These are phyloP conservation scores for Cyberlindnera bimundalis DNA, from an alignment of 805 yeast genomes.

Conservation along the genomic window DNA sequence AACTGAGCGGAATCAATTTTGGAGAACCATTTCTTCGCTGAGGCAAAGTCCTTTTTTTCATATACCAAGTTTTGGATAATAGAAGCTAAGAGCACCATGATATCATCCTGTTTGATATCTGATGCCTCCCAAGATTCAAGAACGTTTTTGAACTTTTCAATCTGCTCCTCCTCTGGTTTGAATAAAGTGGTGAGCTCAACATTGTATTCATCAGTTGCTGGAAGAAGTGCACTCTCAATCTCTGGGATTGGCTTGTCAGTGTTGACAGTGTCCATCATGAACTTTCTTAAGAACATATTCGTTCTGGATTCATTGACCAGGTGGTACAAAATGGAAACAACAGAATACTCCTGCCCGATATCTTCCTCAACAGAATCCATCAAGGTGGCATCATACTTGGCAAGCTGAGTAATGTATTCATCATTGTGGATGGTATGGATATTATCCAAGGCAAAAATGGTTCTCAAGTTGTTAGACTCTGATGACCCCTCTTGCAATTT, in stretches of 20 bases:
- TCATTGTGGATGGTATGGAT: constrained; percentile 28
- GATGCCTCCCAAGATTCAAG: constrained; percentile 21
- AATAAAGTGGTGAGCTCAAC: constrained; percentile 28
- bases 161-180: constrained; percentile 28
- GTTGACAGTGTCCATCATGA: constrained; percentile 24
- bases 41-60: constrained; percentile 22
- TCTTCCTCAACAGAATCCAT: constrained; percentile 18
- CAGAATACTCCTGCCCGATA: constrained; percentile 16
- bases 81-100: constrained; percentile 27
- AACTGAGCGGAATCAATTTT: constrained; percentile 13
- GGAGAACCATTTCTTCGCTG: constrained; percentile 25
- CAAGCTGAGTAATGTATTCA: constrained; percentile 21
- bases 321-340: constrained; percentile 17
- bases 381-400: constrained; percentile 16
- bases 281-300: constrained; percentile 22
- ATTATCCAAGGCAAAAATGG: constrained; percentile 25
- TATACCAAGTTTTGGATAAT: constrained; percentile 28
- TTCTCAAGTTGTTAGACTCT: constrained; percentile 27
- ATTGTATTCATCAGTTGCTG: constrained; percentile 19
- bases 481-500: constrained; percentile 15
- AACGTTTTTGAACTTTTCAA: constrained; percentile 19
- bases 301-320: constrained; percentile 24
- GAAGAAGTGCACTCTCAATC: constrained; percentile 11
- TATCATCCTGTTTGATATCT: constrained; percentile 22
- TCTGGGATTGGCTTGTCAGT: constrained; percentile 22